Percentiles rank a stretch among this genome's conserved stretches.
Conservation (phyloP, 2,329 filamentous ascomycete genomes). For the Talaromyces sp. region DNA sequence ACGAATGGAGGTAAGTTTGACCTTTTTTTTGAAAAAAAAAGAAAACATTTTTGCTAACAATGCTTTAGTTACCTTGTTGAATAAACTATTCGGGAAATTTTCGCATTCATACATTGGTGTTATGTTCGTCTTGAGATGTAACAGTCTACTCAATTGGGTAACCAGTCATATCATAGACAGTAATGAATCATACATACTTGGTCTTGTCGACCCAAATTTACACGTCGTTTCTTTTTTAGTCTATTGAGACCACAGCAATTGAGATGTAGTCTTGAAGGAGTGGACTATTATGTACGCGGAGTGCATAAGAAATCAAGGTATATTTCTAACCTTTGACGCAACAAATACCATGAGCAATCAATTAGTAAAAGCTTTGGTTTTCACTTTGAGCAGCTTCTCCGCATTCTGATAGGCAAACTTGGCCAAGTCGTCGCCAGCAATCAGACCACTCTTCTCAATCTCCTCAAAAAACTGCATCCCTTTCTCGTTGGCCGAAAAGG, state of each 20-base stretch:
- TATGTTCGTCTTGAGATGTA: background rate
- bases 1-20: slow-evolving; percentile 74
- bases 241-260: no score
- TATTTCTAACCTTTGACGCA: background rate
- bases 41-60: background rate
- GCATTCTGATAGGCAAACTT: slow-evolving; percentile 50
- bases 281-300: background rate
- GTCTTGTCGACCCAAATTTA: background rate
- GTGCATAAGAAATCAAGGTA: background rate
- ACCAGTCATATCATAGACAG: background rate
- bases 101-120: background rate
- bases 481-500: slow-evolving; percentile 48
- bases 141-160: background rate
- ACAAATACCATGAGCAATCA: background rate
- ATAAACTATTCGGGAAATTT: background rate
- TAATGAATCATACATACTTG: background rate
- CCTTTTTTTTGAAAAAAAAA: background rate
- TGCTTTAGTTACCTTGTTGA: slow-evolving; percentile 4
- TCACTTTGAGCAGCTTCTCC: slow-evolving; percentile 41
- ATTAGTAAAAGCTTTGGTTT: slow-evolving; percentile 12
- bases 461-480: slow-evolving; percentile 47
- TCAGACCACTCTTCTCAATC: slow-evolving; percentile 46
- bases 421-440: slow-evolving; percentile 47
- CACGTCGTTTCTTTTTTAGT: background rate
- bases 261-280: background rate